phyloP scores from a whole-genome alignment of 306 rosid genomes.

The Hylodesmum podocarpum region DNA sequence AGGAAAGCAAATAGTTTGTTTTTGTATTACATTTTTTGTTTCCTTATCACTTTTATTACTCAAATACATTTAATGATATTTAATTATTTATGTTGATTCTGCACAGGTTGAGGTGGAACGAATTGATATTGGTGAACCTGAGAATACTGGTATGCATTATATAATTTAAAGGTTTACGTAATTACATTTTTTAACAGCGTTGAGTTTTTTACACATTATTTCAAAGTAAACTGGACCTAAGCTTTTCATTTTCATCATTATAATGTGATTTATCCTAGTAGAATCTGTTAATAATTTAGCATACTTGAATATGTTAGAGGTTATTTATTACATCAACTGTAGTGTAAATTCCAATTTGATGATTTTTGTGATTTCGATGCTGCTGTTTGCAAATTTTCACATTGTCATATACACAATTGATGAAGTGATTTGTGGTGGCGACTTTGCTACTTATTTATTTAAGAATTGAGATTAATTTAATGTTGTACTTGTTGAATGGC shows the following conservation, averaged over 20 bases:
- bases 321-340: slow-evolving; percentile 5
- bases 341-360: slow-evolving; percentile 7
- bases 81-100: slow-evolving; percentile 31
- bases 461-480: slow-evolving; percentile 6
- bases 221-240: background rate
- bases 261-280: slow-evolving; percentile 9
- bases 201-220: slow-evolving; percentile 18
- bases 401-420: background rate
- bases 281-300: slow-evolving; percentile 22
- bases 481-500: slow-evolving; percentile 28
- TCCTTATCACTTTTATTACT: background rate
- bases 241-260: slow-evolving; percentile 15
- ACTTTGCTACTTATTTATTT: background rate
- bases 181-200: background rate
- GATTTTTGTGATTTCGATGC: background rate
- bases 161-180: slow-evolving; percentile 20
- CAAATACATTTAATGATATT: background rate
- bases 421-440: background rate
- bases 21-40: background rate
- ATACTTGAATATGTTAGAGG: background rate
- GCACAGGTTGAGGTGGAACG: slow-evolving; percentile 89
- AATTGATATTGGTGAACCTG: slow-evolving; percentile 76
- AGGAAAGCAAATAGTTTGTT: slow-evolving; percentile 9
- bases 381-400: background rate
- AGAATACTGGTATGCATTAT: slow-evolving; percentile 57